These are phyloP conservation scores for Ophiostoma ips DNA, from an alignment of 2,329 filamentous ascomycete species.

Conservation along the genomic window DNA sequence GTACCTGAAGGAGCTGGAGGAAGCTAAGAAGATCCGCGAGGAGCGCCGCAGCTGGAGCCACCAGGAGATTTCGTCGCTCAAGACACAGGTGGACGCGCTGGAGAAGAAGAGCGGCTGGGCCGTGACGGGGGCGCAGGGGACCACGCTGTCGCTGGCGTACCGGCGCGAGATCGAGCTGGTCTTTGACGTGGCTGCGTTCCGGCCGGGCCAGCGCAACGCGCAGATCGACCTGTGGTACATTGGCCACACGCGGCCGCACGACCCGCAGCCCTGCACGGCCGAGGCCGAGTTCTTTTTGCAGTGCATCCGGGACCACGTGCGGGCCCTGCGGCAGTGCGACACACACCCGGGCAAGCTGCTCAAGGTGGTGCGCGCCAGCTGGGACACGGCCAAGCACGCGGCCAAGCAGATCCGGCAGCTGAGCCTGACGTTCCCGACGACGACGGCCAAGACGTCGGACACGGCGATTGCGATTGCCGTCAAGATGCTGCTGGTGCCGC, in stretches of 20 bases:
- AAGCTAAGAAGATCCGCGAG: constrained; percentile 71
- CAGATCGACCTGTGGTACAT: constrained; percentile 60
- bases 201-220: constrained; percentile 29
- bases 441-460: constrained; percentile 49
- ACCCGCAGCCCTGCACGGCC: constrained; percentile 40
- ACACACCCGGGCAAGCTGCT: constrained; percentile 46
- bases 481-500: constrained; percentile 46
- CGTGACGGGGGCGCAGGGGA: constrained; percentile 49
- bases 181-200: constrained; percentile 53
- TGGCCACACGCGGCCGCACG: constrained; percentile 39
- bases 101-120: constrained; percentile 59
- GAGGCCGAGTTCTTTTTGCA: constrained; percentile 66
- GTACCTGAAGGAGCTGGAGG: constrained; percentile 59
- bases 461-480: constrained; percentile 47
- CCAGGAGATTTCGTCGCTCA: constrained; percentile 64
- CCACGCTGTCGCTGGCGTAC: constrained; percentile 60
- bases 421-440: constrained; percentile 50
- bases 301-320: constrained; percentile 53
- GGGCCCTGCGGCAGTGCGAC: constrained; percentile 43
- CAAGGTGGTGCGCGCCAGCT: constrained; percentile 42
- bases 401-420: constrained; percentile 47
- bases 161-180: constrained; percentile 57
- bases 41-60: constrained; percentile 82
- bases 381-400: constrained; percentile 50
- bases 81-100: constrained; percentile 46